A percentile compares a stretch with the other conserved stretches of the same genome.
Conservation (phyloP, 225 moss, liverwort and hornwort genomes). For the Physcomitrium patens region DNA sequence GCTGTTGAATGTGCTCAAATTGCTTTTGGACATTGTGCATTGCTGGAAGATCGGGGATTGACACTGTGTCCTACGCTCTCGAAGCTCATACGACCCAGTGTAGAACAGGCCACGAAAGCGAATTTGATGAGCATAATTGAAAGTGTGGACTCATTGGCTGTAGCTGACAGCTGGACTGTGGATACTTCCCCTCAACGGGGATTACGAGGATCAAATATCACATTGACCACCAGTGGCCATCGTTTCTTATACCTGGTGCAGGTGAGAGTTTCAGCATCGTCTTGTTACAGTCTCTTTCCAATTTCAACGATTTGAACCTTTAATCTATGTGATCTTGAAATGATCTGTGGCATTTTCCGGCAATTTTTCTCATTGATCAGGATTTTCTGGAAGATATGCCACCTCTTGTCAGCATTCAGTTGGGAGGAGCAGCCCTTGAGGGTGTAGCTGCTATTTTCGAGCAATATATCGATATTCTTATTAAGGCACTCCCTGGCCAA, state of each 20-base stretch:
- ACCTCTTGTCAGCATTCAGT: constrained; percentile 80
- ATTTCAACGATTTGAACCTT: neutral
- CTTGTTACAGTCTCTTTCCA: constrained; percentile 13
- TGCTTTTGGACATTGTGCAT: constrained; percentile 56
- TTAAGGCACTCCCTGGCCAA: constrained; percentile 79
- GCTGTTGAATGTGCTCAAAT: constrained; percentile 63
- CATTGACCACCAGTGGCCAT: constrained; percentile 81
- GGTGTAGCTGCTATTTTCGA: constrained; percentile 72
- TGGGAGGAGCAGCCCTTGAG: constrained; percentile 78
- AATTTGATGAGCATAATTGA: constrained; percentile 73
- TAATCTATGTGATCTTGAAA: constrained; percentile 8
- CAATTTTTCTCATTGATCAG: constrained; percentile 42
- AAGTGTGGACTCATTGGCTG: constrained; percentile 73
- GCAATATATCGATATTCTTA: constrained; percentile 67
- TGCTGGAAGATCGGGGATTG: constrained; percentile 53
- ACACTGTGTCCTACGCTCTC: constrained; percentile 67
- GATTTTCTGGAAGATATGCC: constrained; percentile 88
- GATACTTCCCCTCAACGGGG: constrained; percentile 59
- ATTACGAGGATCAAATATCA: constrained; percentile 52
- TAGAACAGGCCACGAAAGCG: constrained; percentile 79
- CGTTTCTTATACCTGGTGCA: constrained; percentile 78
- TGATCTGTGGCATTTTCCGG: constrained; percentile 19
- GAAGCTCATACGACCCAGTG: constrained; percentile 83
- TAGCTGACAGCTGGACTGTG: constrained; percentile 80
- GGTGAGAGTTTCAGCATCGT: constrained; percentile 38